Percentiles rank a stretch among this genome's conserved stretches.
Evolutionary conservation across 352 stramenopile genomes (phyloP).

Genomic region (Phytophthora constricta): DNA sequence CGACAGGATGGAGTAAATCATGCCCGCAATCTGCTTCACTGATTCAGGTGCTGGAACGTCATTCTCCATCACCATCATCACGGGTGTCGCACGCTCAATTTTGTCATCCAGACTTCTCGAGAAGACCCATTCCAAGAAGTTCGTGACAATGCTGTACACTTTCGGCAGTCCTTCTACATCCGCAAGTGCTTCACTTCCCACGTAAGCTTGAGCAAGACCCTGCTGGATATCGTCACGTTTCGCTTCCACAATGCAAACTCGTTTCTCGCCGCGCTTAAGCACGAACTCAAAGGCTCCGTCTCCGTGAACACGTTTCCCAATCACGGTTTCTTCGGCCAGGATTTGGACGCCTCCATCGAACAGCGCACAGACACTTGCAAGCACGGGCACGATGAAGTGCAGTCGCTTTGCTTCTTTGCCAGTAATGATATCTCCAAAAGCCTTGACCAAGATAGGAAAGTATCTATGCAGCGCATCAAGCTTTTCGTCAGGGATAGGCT

Average conservation of each 20-base stretch:
- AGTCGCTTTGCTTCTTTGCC: not conserved
- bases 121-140: not conserved
- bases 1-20: too few species aligned
- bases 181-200: conserved; percentile 3
- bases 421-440: not conserved
- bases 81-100: too few species aligned
- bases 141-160: conserved; percentile 10
- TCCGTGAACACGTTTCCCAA: conserved; percentile 3
- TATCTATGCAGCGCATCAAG: conserved; percentile 9
- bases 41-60: too few species aligned
- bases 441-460: conserved; percentile 1
- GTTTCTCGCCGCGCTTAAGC: conserved; percentile 3
- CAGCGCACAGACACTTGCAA: not conserved
- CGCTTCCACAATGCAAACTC: not conserved
- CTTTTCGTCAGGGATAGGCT: too few species aligned
- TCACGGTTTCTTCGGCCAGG: not conserved
- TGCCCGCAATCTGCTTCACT: too few species aligned
- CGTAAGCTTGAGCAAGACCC: not conserved
- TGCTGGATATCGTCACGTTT: not conserved
- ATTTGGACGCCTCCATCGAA: conserved; percentile 4
- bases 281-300: not conserved
- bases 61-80: too few species aligned
- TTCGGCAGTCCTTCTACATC: not conserved
- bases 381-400: conserved; percentile 4
- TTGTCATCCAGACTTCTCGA: not conserved